A percentile compares a stretch with the other conserved stretches of the same genome.
Evolutionary conservation across 2,329 filamentous ascomycete species (phyloP).

Genomic region (Microcyclospora tardicrescens): DNA sequence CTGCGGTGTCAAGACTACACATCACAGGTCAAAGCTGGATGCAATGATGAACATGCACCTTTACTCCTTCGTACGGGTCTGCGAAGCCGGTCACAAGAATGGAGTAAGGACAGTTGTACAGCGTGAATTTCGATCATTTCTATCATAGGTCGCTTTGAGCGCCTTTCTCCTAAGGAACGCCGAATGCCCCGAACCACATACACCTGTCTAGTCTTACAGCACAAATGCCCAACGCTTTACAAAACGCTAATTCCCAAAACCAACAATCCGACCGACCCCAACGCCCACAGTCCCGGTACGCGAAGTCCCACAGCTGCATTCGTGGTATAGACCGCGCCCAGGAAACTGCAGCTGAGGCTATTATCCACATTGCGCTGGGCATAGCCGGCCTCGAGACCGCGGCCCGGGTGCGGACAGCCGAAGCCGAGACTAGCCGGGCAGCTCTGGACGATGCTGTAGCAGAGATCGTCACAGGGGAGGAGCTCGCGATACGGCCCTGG

Average conservation of each 20-base stretch:
- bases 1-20: too few relatives aligned
- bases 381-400: slow-evolving; percentile 39
- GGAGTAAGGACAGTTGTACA: too few relatives aligned
- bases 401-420: slow-evolving; percentile 48
- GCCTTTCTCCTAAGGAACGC: too few relatives aligned
- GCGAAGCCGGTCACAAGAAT: too few relatives aligned
- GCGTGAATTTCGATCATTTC: too few relatives aligned
- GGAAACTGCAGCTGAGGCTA: slow-evolving; percentile 22
- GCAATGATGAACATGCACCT: too few relatives aligned
- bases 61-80: too few relatives aligned
- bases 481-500: slow-evolving; percentile 93
- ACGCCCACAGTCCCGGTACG: slow-evolving; percentile 2
- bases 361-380: slow-evolving; percentile 22
- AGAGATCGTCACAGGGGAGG: slow-evolving; percentile 75
- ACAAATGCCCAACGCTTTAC: background rate
- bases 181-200: too few relatives aligned
- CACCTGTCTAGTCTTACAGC: too few relatives aligned
- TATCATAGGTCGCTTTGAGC: too few relatives aligned
- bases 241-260: background rate
- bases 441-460: slow-evolving; percentile 70
- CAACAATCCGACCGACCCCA: background rate
- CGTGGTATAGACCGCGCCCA: slow-evolving; percentile 23
- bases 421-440: slow-evolving; percentile 72
- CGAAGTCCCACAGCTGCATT: slow-evolving; percentile 7
- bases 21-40: too few relatives aligned